Evolutionary conservation across 805 yeast species (phyloP), one percentile per base, ranked within the genome.

Genomic region (Scheffersomyces ergatensis): DNA sequence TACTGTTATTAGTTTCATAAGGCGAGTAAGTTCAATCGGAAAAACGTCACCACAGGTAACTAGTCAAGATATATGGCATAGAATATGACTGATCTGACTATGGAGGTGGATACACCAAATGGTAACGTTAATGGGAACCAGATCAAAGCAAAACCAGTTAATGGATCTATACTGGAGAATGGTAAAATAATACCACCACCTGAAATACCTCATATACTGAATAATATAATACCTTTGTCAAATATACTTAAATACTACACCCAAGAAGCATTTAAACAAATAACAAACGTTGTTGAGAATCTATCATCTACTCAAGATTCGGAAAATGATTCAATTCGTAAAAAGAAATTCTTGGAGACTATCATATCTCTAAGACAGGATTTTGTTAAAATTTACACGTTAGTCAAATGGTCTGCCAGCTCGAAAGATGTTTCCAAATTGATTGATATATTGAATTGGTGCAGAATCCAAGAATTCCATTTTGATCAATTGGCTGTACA

Each of bases 391-490:
- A 60, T 90, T 2, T 89, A 88, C 51, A 96, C 95, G 2, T 64
- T 93, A 30, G 78, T 85, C 38, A 90, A 92, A 62, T 93, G 99
- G 99, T 78, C 89, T 3, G 76, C 78, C 11, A 83, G 80, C 25
- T 74, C 90, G 4, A 73, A 78, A 35, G 87, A 84, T 38, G 81
- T 92, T 44, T 80, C 83, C 34, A 75, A 74, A 39, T 70, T 90
- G 46, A 89, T 93, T 41, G 98, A 93, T 64, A 71, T 92, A 16
- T 78, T 95, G 44, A 85, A 86, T 47, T 93, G 95, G 93, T 72
- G 93, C 31, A 72, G 93, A 46, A 82, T 81, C 36, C 95, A 89
- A 53, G 86, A 87, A 54, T 80, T 76, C 55, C 76, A 74, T 57
- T 90, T 74, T 53, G 84, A 69, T 18, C 63, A 64, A 43, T 50